These are phyloP conservation scores for Sodiomyces alkalinus DNA, from an alignment of 2,329 filamentous ascomycete species.

Conservation along the genomic window DNA sequence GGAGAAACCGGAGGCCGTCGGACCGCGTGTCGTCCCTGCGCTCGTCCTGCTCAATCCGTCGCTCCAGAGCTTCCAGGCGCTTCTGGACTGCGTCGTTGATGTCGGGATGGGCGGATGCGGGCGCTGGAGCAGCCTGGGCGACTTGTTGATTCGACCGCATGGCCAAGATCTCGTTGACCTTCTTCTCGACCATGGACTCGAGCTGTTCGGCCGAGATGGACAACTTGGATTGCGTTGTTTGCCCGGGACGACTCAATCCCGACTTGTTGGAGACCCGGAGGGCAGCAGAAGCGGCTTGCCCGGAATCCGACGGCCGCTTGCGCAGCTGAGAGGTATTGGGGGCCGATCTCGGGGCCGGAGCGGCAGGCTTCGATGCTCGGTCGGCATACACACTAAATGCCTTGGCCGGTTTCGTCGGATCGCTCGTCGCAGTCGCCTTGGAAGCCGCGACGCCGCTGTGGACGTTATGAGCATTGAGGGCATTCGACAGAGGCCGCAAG, in stretches of 20 bases:
- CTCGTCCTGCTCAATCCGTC: constrained; percentile 56
- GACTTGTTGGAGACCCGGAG: constrained; percentile 12
- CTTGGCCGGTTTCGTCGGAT: constrained; percentile 58
- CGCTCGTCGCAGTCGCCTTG: constrained; percentile 32
- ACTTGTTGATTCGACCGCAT: constrained; percentile 49
- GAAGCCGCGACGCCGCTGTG: constrained; percentile 41
- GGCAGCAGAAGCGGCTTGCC: constrained; percentile 12
- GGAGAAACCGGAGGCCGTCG: constrained; percentile 68
- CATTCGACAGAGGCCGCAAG: constrained; percentile 59
- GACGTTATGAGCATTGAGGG: constrained; percentile 59
- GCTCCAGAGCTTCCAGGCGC: constrained; percentile 71
- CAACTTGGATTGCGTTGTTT: constrained; percentile 16
- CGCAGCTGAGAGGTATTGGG: constrained; percentile 20
- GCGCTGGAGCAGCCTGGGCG: constrained; percentile 18
- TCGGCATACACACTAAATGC: constrained; percentile 81
- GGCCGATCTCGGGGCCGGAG: constrained; percentile 16
- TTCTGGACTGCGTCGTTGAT: constrained; percentile 67
- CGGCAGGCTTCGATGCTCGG: constrained; percentile 35
- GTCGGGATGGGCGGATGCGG: constrained; percentile 24
- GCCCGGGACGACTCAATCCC: no score
- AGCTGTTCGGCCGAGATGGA: constrained; percentile 60
- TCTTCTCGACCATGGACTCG: constrained; percentile 82
- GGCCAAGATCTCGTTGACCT: constrained; percentile 78
- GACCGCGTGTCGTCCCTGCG: constrained; percentile 54
- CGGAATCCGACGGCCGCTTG: constrained; percentile 29